phyloP scores from a whole-genome alignment of 1,284 basidiomycete species.

The Limonomyces culmigenus region DNA sequence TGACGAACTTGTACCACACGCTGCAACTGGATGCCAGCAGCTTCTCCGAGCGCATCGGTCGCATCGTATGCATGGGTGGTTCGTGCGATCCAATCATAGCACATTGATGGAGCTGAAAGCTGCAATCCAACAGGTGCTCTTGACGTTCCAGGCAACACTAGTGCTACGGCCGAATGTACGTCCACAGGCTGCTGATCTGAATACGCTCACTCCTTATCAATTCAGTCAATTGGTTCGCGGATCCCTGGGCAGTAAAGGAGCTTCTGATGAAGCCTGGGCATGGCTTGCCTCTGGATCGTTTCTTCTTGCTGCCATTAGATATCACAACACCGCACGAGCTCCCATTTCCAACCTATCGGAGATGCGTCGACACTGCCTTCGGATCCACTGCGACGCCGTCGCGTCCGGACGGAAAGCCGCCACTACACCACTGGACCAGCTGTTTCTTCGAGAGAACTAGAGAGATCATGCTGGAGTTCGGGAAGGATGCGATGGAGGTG shows the following conservation, averaged over 20 bases:
- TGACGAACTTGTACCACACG: conserved; percentile 72
- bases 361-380: conserved; percentile 37
- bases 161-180: conserved; percentile 65
- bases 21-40: conserved; percentile 39
- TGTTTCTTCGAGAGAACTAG: conserved; percentile 64
- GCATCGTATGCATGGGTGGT: conserved; percentile 88
- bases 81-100: neutral
- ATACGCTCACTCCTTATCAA: conserved; percentile 1
- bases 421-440: conserved; percentile 60
- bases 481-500: conserved; percentile 75
- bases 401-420: conserved; percentile 23
- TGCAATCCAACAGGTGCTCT: conserved; percentile 31
- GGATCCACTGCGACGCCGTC: conserved; percentile 29
- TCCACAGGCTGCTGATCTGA: conserved; percentile 3
- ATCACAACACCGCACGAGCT: conserved; percentile 69
- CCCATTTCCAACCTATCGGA: conserved; percentile 47
- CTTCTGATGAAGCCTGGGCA: conserved; percentile 24
- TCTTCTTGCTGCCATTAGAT: conserved; percentile 66
- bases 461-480: conserved; percentile 51
- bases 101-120: too few species aligned
- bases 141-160: conserved; percentile 86
- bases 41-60: conserved; percentile 44
- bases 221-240: conserved; percentile 85
- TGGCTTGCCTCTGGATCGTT: conserved; percentile 41
- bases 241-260: conserved; percentile 72